phyloP scores from a whole-genome alignment of 805 yeast species.

The Naumovozyma dairenensis region DNA sequence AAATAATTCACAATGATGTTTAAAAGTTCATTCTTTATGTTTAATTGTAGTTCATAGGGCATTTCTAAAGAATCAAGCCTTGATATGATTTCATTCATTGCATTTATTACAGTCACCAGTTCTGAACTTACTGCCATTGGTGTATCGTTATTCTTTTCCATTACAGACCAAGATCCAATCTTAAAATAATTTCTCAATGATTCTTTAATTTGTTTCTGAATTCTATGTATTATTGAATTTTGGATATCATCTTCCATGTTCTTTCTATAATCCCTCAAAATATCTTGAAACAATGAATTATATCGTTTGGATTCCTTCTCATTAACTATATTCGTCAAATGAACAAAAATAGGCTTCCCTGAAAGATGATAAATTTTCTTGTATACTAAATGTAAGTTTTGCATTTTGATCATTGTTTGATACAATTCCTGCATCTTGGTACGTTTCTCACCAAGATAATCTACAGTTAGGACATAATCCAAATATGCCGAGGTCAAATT shows the following conservation, averaged over 20 bases:
- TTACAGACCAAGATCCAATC: slow-evolving; percentile 26
- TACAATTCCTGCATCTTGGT: slow-evolving; percentile 19
- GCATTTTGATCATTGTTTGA: slow-evolving; percentile 20
- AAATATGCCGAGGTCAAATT: slow-evolving; percentile 17
- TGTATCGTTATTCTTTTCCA: slow-evolving; percentile 1
- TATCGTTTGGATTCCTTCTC: slow-evolving; percentile 13
- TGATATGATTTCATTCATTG: slow-evolving; percentile 12
- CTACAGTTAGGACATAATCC: slow-evolving; percentile 14
- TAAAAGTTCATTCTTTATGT: slow-evolving; percentile 21
- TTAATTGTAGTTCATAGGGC: slow-evolving; percentile 9
- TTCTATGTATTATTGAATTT: slow-evolving; percentile 24
- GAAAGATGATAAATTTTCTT: slow-evolving; percentile 13
- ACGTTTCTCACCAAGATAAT: slow-evolving; percentile 12
- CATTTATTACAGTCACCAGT: slow-evolving; percentile 21
- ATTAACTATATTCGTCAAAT: slow-evolving; percentile 19
- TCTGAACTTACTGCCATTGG: slow-evolving; percentile 18
- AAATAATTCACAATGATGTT: slow-evolving; percentile 25
- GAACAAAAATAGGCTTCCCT: slow-evolving; percentile 12
- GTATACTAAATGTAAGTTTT: slow-evolving; percentile 12
- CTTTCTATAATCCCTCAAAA: slow-evolving; percentile 20
- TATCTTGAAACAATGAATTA: slow-evolving; percentile 25
- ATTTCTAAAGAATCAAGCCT: slow-evolving; percentile 10
- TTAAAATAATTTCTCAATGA: slow-evolving; percentile 27
- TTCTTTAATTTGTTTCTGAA: slow-evolving; percentile 22
- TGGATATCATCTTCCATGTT: slow-evolving; percentile 23